These are phyloP conservation scores for Cyberlindnera veronae DNA, from an alignment of 805 yeast genomes.

Conservation along the genomic window DNA sequence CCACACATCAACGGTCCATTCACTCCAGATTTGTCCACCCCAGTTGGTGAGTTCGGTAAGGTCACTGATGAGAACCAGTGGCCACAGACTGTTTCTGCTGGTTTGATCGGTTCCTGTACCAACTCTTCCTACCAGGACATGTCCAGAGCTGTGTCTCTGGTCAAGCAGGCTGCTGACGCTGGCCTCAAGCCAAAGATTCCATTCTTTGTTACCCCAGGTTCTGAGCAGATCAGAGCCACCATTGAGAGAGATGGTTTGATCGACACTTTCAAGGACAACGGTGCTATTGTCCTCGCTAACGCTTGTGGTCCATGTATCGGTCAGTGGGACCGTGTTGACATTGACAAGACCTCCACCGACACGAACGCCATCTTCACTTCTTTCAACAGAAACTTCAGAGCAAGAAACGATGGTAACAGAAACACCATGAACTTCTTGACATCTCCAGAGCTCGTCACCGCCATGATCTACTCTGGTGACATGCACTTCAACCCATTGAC, in stretches of 20 bases:
- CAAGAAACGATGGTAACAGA: slow-evolving; percentile 98
- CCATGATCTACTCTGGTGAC: slow-evolving; percentile 93
- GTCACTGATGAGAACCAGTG: slow-evolving; percentile 82
- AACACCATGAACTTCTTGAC: slow-evolving; percentile 96
- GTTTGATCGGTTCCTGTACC: slow-evolving; percentile 97
- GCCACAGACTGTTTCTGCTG: slow-evolving; percentile 92
- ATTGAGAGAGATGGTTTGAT: slow-evolving; percentile 95
- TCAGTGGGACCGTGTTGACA: slow-evolving; percentile 96
- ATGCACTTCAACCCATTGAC: slow-evolving; percentile 88
- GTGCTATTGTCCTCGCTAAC: slow-evolving; percentile 92
- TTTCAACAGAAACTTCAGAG: slow-evolving; percentile 96
- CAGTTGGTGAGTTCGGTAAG: slow-evolving; percentile 81
- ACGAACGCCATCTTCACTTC: slow-evolving; percentile 96
- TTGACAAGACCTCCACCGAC: slow-evolving; percentile 72
- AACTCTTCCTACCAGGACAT: slow-evolving; percentile 98
- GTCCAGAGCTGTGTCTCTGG: slow-evolving; percentile 93
- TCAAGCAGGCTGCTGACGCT: slow-evolving; percentile 83
- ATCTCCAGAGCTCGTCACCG: slow-evolving; percentile 97
- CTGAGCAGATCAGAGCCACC: slow-evolving; percentile 97
- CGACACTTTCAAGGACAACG: slow-evolving; percentile 82
- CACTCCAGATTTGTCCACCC: slow-evolving; percentile 97
- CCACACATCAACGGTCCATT: slow-evolving; percentile 98
- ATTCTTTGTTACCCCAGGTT: slow-evolving; percentile 95
- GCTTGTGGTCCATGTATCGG: slow-evolving; percentile 99
- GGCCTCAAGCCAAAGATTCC: slow-evolving; percentile 91